Evolutionary conservation across 257 asterid species (phyloP), one percentile per base, ranked within the genome.

Genomic region (Salvia hispanica): DNA sequence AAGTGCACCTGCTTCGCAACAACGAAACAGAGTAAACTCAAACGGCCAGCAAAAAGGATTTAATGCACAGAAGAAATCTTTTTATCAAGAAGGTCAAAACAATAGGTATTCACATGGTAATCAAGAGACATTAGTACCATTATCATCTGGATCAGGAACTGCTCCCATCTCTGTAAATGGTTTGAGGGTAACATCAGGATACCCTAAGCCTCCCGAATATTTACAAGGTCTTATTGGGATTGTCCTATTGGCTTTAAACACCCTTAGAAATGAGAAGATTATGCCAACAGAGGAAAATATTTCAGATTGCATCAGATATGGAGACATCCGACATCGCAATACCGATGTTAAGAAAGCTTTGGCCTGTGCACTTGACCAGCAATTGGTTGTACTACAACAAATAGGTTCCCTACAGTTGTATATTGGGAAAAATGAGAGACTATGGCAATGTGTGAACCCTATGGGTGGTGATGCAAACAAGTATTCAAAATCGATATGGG

Each of bases 331-430:
- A 74, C 85, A 89, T 80, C 88, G 87, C 55, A 81, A 82, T 67
- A 85, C 93, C 62, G 96, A 92, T 79, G 90, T 88, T 67, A 86
- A 83, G 83, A 92, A 86, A 80, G 98, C 97, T 74, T 82, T 92
- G 65, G 88, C 78, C 5, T 79, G 79, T 77, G 96, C 97, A 25
- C 72, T 90, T 69, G 93, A 86, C 78, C 88, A 88, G 79, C 96
- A 89, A 81, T 82, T 92, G 80, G 92, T 92, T 69, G 84, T 86
- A 55, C 79, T 71, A 66, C 89, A 82, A 72, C 86, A 80, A 63
- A 42, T 83, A 77, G 91, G 95, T 72, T 12, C 80, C 57, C 50
- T 82, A 78, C 85, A 80, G 77, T 75, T 92, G 77, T 92, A 71
- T 74, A 83, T 92, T 53, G 82, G 91, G 72, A 92, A 85, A 82